These are phyloP conservation scores for Trichoderma brevicompactum DNA, from an alignment of 2,329 filamentous ascomycete genomes.

Conservation along the genomic window DNA sequence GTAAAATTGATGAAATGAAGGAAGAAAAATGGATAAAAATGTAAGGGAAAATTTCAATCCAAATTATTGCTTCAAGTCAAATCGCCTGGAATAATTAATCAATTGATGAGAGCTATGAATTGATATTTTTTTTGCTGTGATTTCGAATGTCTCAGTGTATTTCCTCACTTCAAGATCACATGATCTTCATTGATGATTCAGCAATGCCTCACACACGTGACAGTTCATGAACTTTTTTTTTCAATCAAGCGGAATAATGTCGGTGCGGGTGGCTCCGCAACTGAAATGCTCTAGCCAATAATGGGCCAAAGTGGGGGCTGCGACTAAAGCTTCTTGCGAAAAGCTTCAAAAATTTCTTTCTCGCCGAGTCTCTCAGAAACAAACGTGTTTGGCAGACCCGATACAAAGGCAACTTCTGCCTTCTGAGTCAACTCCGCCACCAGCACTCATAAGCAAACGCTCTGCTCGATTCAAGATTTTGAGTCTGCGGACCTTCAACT, in stretches of 20 bases:
- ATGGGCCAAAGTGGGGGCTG: conserved; percentile 29
- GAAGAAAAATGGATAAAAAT: not conserved
- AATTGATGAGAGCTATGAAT: not conserved
- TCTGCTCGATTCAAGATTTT: conserved; percentile 31
- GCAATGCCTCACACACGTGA: not conserved
- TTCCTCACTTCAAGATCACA: conserved; percentile 7
- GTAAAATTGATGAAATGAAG: not conserved
- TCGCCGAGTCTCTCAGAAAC: conserved; percentile 31
- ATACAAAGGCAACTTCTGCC: conserved; percentile 37
- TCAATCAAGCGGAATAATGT: conserved; percentile 29
- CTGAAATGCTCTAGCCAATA: conserved; percentile 24
- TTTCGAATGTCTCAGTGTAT: not conserved
- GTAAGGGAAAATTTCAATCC: not conserved
- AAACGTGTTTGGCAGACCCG: conserved; percentile 26
- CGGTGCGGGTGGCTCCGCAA: conserved; percentile 23
- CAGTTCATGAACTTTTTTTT: not conserved
- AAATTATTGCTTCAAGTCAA: not conserved
- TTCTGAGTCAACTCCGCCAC: conserved; percentile 32
- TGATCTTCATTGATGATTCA: conserved; percentile 18
- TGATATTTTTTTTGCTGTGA: not conserved
- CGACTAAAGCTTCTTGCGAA: conserved; percentile 33
- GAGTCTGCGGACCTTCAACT: not conserved
- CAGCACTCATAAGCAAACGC: conserved; percentile 32
- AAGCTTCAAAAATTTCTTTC: conserved; percentile 49
- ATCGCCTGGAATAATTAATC: not conserved